Base-by-base conservation (phyloP, 2,329 filamentous ascomycete genomes). In the Alternaria incomplexa region DNA sequence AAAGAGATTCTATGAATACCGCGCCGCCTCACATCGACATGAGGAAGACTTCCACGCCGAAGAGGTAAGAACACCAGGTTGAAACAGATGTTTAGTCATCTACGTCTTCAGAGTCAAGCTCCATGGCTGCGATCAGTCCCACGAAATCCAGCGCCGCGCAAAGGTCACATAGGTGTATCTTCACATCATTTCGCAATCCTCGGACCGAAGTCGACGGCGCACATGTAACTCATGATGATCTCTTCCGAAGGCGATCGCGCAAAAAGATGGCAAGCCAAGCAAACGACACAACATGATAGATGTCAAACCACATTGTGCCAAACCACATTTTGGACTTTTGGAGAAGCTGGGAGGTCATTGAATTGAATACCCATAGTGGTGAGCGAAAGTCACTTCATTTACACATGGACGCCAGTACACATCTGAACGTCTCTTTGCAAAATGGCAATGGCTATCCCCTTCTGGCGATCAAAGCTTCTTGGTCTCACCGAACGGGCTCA, bases 381-480 rank as follows among this genome's bases (percentile, higher is more conserved):
- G 26, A 51, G 17, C 7, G 15, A 22, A 51, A 13, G 8, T 8
- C 6, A 11, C n/a, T 20, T 51, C 6, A 15, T 22, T 4, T 6
- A 15, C 17, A 20, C 17, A 1, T 11, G 9, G 2, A 51, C 4
- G 11, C n/a, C 17, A 17, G 8, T 12, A 9, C 20, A 17, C 11
- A 32, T 2, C 11, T 30, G 11, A 5, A 20, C 1, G 32, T 12
- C 17, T 32, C 5, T n/a, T 32, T 3, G 6, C 26, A 17, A 51
- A 11, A 15, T 32, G 3, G 17, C 25, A 22, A n/a, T 2, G 6
- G 12, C 22, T 51, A 32, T 32, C 47, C 17, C 32, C 26, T 22
- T 51, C n/a, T 32, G 17, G 28, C 17, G 17, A 51, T 51, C 26
- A 51, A 51, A 10, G n/a, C 36, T 40, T 40, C 36, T 40, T 40